Evolutionary conservation across 208 protist genomes (phyloP), one percentile per base, ranked within the genome.

Genomic region (Zelonia costaricensis): DNA sequence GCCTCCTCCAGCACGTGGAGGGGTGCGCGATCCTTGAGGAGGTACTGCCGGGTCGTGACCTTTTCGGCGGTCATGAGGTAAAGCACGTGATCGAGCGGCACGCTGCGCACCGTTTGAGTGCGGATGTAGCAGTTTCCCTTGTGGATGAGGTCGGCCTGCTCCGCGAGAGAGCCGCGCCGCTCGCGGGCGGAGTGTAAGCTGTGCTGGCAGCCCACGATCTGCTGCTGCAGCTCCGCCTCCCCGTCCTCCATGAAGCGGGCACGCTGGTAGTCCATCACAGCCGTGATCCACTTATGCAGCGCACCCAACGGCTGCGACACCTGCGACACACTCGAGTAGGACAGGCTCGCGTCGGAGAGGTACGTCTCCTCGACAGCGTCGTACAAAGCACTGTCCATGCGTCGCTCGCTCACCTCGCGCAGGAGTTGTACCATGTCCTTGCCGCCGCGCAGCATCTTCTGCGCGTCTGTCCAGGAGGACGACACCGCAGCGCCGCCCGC

Each of bases 201-300:
- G 30, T 63, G 64, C 16, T 74, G 53, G 31, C 66, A 81, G 20
- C 44, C 51, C 45, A 65, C 51, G 3, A 77, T 61, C 68, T 82
- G 75, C 16, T 77, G 76, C 66, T 73, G 69, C 22, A 78, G 38
- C 56, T 77, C 72, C 31, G 63, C 49, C 30, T 63, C 45, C 25
- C 69, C 60, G 35, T 69, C 66, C 33, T 63, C 49, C 46, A 76
- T 69, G 58, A 74, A 80, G 25, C 56, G 63, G 3, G 63, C 54
- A 4, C 64, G 53, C 38, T 87, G 76, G 53, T 74, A 76, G 31
- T 83, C 76, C 44, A 83, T 62, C n/a, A 78, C 67, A n/a, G 80
- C 72, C 9, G 76, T 81, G 42, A 87, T 54, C 76, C 76, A 87
- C 39, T 82, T 76, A 52, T 86, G 67, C 49, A 86, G 46, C 4